Evolutionary conservation across 140 eudicot species (phyloP).

Genomic region (Erigeron philadelphicus): DNA sequence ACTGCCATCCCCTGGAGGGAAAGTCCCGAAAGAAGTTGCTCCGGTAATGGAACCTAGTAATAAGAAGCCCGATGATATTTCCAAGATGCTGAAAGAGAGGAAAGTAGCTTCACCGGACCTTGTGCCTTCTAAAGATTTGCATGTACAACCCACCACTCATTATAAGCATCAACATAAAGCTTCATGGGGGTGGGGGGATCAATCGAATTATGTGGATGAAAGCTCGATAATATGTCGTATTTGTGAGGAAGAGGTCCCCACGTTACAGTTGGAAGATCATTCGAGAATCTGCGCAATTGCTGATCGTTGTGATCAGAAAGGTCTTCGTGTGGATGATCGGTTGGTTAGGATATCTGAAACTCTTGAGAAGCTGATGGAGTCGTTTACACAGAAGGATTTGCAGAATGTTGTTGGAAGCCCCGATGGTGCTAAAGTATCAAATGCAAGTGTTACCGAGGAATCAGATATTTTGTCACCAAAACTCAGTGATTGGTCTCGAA

Average conservation of each 20-base stretch:
- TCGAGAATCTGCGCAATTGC: slow-evolving; percentile 95
- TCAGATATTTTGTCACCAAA: slow-evolving; percentile 81
- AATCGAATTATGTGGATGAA: slow-evolving; percentile 53
- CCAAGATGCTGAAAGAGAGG: slow-evolving; percentile 33
- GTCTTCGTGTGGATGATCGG: slow-evolving; percentile 84
- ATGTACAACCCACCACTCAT: slow-evolving; percentile 37
- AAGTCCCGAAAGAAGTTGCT: slow-evolving; percentile 48
- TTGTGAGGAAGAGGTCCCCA: slow-evolving; percentile 96
- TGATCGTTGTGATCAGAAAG: slow-evolving; percentile 91
- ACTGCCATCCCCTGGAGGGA: slow-evolving; percentile 74
- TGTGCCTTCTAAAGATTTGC: slow-evolving; percentile 49
- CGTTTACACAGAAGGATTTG: slow-evolving; percentile 62
- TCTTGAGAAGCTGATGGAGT: slow-evolving; percentile 83
- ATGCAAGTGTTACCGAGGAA: slow-evolving; percentile 82
- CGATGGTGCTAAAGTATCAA: slow-evolving; percentile 74
- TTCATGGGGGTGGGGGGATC: slow-evolving; percentile 99
- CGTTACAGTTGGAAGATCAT: slow-evolving; percentile 94
- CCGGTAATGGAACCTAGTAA: slow-evolving; percentile 31
- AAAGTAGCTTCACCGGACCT: slow-evolving; percentile 41
- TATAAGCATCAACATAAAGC: slow-evolving; percentile 71
- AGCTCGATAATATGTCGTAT: slow-evolving; percentile 90
- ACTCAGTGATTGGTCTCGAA: slow-evolving; percentile 90
- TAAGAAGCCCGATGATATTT: slow-evolving; percentile 25
- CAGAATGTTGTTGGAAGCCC: slow-evolving; percentile 66
- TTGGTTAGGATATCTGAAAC: slow-evolving; percentile 74